Conservation (phyloP, 257 asterid genomes). For the Gentiana straminea region DNA sequence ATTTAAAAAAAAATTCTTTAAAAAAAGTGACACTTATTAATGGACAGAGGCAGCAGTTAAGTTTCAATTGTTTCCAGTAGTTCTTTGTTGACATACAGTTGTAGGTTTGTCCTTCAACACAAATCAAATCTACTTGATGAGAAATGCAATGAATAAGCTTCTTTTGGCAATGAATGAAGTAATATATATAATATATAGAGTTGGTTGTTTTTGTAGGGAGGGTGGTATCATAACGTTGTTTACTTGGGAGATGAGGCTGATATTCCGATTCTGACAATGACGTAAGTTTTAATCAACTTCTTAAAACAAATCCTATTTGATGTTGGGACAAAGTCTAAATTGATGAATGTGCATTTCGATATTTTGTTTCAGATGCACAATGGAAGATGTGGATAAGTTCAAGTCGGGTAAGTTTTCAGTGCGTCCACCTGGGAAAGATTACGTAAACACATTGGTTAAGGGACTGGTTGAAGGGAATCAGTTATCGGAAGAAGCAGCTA, state of each 20-base stretch:
- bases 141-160: too few relatives aligned
- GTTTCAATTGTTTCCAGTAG: too few relatives aligned
- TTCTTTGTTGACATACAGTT: too few relatives aligned
- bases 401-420: conserved; percentile 42
- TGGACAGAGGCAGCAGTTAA: too few relatives aligned
- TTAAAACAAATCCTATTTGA: too few relatives aligned
- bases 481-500: conserved; percentile 64
- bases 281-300: conserved; percentile 38
- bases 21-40: too few relatives aligned
- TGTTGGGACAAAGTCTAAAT: too few relatives aligned
- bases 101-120: too few relatives aligned
- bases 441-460: conserved; percentile 47
- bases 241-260: conserved; percentile 68
- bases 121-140: too few relatives aligned
- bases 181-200: not conserved
- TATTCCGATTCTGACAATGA: conserved; percentile 78
- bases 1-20: too few relatives aligned
- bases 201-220: conserved; percentile 32
- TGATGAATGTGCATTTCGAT: too few relatives aligned
- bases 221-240: conserved; percentile 82
- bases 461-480: conserved; percentile 82
- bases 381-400: conserved; percentile 44
- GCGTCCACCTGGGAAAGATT: conserved; percentile 55
- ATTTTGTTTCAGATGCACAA: conserved; percentile 46
- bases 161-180: too few relatives aligned